Base-by-base conservation (phyloP, 2,329 filamentous ascomycete species). In the Nemania sp. region DNA sequence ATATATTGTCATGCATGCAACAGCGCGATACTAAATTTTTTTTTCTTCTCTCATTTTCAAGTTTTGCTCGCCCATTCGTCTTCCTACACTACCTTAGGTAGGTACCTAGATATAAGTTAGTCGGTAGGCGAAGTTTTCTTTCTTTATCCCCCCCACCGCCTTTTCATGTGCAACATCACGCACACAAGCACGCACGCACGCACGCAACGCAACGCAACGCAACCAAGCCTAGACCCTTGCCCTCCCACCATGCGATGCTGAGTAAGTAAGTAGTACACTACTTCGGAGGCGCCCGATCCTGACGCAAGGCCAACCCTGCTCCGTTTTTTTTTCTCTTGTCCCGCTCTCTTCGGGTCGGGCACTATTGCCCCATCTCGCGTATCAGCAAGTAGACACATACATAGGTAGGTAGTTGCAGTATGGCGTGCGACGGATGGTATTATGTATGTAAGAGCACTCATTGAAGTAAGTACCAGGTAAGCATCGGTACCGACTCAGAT, bases 271-370 rank as follows among this genome's bases (percentile, higher is more conserved):
- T 60, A 45, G 43, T 43, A 59, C 50, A 13, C 25, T 29, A 17
- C 29, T 62, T 64, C 62, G 62, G 62, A 51, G 59, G 62, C 59
- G 62, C 59, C 62, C 62, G 62, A 62, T 56, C 59, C 59, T 64
- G 53, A 51, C 43, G 59, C 55, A 54, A 43, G 52, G 62, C 62
- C 62, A 64, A 59, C 62, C 62, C 59, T 51, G 59, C 48, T 59
- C 45, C 32, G 10, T 52, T 25, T 47, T 46, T 11, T 43, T 34
- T 20, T 52, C 48, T 40, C 45, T 54, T 20, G 32, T 46, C 25
- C 46, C 29, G 29, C n/a, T 7, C 25, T 29, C 7, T 7, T 29
- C 25, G 25, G 25, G 25, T 29, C 25, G 7, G 25, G 25, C 5
- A 21, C 12, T 17, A 15, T 52, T 9, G n/a, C 10, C 25, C 5